Evolutionary conservation across 495 filamentous ascomycete species (phyloP), one percentile per base, ranked within the genome.

Genomic region (Penicillium egyptiacum): DNA sequence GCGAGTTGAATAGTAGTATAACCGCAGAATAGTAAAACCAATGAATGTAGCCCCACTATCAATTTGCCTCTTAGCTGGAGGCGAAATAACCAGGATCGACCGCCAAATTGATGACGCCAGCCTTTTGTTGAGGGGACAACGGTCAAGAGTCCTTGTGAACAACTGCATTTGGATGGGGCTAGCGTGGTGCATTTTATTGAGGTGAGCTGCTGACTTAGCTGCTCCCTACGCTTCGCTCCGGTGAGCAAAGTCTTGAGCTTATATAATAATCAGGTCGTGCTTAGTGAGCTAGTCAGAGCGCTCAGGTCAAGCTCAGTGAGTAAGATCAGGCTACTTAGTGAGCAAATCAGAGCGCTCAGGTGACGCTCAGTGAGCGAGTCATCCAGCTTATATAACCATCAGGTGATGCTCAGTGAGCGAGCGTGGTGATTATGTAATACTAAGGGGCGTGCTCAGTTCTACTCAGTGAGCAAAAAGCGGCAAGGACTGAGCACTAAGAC

Each of bases 131-230:
- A 53, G 40, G 40, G 51, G 28, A 53, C 51, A 53, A 53, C 28
- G 40, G 51, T 45, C 51, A 53, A 53, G 50, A 53, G 50, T 53
- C 14, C 14, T 26, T 37, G n/a, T 53, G 39, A 53, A 23, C 47
- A 25, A 37, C 31, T 50, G 31, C 47, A 50, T 50, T 50, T 50
- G 20, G 48, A 41, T 51, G 35, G 22, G 33, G 49, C 35, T 51
- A 51, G 49, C 49, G 22, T 51, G 33, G 49, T 51, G 22, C 28
- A 45, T 30, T 30, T 30, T 55, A 55, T 55, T 47, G 53, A 57
- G 54, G 54, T 50, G 23, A 50, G 42, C 52, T 55, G 52, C 52
- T 55, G 31, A 46, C 52, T 55, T 55, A 46, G 52, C 52, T 57
- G 50, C 50, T 53, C 47, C 28, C 45, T 20, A 5, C 40, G 40